Evolutionary conservation across 352 stramenopile species (phyloP).

Genomic region (Phytophthora crassamura): DNA sequence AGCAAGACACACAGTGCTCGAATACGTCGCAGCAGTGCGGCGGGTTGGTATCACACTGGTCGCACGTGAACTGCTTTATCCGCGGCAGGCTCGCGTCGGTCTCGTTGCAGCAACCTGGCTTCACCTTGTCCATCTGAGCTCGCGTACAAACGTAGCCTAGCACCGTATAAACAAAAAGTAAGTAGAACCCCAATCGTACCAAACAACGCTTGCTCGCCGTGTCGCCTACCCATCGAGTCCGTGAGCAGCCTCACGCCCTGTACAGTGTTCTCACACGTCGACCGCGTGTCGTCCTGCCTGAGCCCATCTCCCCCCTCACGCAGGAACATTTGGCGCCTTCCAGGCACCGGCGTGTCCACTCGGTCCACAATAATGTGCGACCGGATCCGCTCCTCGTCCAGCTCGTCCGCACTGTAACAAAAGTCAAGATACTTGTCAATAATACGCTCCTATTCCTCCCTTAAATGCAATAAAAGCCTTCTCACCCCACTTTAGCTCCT

Average conservation of each 20-base stretch:
- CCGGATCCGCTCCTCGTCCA: slow-evolving; percentile 65
- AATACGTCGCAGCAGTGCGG: slow-evolving; percentile 76
- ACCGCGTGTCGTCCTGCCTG: slow-evolving; percentile 36
- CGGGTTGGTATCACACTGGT: slow-evolving; percentile 65
- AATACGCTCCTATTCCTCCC: neutral
- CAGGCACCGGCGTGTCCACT: slow-evolving; percentile 27
- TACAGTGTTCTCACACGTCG: slow-evolving; percentile 64
- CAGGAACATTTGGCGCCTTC: slow-evolving; percentile 50
- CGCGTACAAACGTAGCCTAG: slow-evolving; percentile 63
- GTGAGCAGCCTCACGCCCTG: slow-evolving; percentile 56
- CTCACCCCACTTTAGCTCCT: slow-evolving; percentile 18
- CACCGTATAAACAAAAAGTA: neutral
- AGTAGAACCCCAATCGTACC: neutral
- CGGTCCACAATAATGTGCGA: slow-evolving; percentile 71
- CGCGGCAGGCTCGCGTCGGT: slow-evolving; percentile 54
- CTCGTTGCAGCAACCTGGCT: slow-evolving; percentile 69
- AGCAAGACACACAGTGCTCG: slow-evolving; percentile 81
- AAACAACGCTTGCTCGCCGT: neutral
- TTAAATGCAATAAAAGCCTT: neutral
- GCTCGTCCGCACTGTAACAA: slow-evolving; percentile 40
- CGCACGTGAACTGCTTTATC: slow-evolving; percentile 68
- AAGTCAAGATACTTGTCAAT: slow-evolving; percentile 1
- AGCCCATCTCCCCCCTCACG: slow-evolving; percentile 60
- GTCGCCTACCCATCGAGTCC: slow-evolving; percentile 56
- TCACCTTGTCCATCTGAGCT: slow-evolving; percentile 44